These are phyloP conservation scores for Termitomyces sp. DNA, from an alignment of 768 basidiomycete genomes.

Conservation along the genomic window DNA sequence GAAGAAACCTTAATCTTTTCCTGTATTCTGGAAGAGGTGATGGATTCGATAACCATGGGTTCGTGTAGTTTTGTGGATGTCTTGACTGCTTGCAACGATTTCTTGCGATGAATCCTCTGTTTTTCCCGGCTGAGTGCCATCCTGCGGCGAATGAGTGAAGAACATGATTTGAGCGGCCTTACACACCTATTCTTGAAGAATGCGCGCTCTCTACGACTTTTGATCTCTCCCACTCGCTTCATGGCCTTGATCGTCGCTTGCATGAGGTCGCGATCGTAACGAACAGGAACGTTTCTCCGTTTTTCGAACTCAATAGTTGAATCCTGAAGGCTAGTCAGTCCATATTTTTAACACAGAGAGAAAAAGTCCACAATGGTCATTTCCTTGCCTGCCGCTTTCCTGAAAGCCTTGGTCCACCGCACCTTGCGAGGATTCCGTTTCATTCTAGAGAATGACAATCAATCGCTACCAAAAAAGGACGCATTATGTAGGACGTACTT, in stretches of 20 bases:
- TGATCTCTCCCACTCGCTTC: slow-evolving; percentile 93
- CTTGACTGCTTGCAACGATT: slow-evolving; percentile 52
- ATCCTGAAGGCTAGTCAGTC: slow-evolving; percentile 50
- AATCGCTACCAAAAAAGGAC: slow-evolving; percentile 1
- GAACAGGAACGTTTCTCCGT: slow-evolving; percentile 93
- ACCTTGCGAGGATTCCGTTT: slow-evolving; percentile 99
- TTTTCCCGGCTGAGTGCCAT: slow-evolving; percentile 84
- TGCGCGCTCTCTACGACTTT: slow-evolving; percentile 80
- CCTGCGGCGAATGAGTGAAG: slow-evolving; percentile 32
- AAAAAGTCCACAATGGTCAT: slow-evolving; percentile 87
- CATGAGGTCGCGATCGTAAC: slow-evolving; percentile 92
- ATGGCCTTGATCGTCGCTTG: slow-evolving; percentile 94
- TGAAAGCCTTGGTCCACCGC: slow-evolving; percentile 98
- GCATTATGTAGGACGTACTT: slow-evolving; percentile 51
- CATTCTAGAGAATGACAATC: slow-evolving; percentile 55
- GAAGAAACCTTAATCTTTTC: slow-evolving; percentile 76
- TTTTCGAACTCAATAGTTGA: slow-evolving; percentile 99
- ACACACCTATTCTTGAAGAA: slow-evolving; percentile 91
- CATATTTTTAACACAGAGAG: not conserved
- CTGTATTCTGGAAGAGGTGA: slow-evolving; percentile 44
- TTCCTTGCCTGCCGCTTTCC: slow-evolving; percentile 97
- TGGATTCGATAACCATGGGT: slow-evolving; percentile 44
- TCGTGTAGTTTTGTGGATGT: slow-evolving; percentile 61
- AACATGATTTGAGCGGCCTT: not conserved
- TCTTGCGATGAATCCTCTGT: slow-evolving; percentile 68